phyloP scores from a whole-genome alignment of 768 basidiomycete species.

The Termitomyces bulborhizus region DNA sequence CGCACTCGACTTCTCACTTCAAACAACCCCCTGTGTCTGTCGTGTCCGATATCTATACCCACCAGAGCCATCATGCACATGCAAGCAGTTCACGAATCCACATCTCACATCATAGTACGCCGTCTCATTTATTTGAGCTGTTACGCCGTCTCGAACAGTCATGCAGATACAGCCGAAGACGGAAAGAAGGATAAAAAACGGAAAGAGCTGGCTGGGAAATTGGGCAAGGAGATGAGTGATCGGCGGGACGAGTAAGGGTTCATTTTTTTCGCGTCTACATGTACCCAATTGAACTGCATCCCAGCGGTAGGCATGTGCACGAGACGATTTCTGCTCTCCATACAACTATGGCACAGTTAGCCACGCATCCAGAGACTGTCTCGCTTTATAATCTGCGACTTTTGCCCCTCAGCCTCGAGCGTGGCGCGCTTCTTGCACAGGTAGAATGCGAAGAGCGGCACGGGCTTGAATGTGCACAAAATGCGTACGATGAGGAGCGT shows the following conservation, averaged over 20 bases:
- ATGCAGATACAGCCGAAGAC: constrained; percentile 23
- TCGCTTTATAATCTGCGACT: constrained; percentile 65
- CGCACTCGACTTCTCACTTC: constrained; percentile 11
- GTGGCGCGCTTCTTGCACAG: constrained; percentile 67
- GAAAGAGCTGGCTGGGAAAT: constrained; percentile 62
- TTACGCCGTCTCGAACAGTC: neutral
- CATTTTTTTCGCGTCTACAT: constrained; percentile 5
- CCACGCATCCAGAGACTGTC: constrained; percentile 61
- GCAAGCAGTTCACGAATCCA: constrained; percentile 40
- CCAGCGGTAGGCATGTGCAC: constrained; percentile 52
- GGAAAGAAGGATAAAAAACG: constrained; percentile 60
- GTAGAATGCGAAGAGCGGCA: constrained; percentile 63
- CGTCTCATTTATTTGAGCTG: neutral
- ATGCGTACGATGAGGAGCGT: constrained; percentile 73
- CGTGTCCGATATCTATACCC: constrained; percentile 8
- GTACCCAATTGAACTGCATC: constrained; percentile 3
- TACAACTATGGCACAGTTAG: constrained; percentile 51
- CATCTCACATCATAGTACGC: constrained; percentile 9
- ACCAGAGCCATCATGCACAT: constrained; percentile 15
- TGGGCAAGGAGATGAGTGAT: constrained; percentile 70
- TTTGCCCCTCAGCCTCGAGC: constrained; percentile 69
- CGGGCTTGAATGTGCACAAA: constrained; percentile 58
- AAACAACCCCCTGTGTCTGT: constrained; percentile 3
- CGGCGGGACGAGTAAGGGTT: constrained; percentile 68
- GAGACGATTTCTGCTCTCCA: constrained; percentile 61